phyloP scores from a whole-genome alignment of 2,329 filamentous ascomycete genomes.

The Fusarium tricinctum region DNA sequence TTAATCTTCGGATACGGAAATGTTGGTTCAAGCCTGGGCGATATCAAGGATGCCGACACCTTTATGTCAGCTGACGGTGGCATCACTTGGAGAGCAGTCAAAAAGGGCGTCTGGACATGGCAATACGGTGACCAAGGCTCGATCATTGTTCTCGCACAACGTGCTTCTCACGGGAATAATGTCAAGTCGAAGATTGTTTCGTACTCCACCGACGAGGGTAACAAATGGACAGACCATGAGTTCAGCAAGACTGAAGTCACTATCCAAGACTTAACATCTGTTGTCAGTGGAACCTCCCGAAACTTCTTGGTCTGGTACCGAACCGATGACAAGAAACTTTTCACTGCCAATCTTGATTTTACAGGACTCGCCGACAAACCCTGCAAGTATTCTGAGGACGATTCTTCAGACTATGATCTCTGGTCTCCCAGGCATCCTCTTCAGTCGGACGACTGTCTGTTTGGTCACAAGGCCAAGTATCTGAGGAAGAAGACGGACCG shows the following conservation, averaged over 20 bases:
- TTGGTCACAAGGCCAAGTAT: slow-evolving; percentile 91
- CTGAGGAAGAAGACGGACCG: slow-evolving; percentile 87
- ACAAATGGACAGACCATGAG: slow-evolving; percentile 80
- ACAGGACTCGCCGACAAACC: slow-evolving; percentile 79
- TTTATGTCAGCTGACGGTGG: slow-evolving; percentile 95
- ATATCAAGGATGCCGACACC: slow-evolving; percentile 81
- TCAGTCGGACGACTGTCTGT: slow-evolving; percentile 84
- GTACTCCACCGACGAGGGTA: slow-evolving; percentile 86
- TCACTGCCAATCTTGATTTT: slow-evolving; percentile 91
- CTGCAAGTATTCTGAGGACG: slow-evolving; percentile 77
- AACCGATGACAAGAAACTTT: slow-evolving; percentile 67
- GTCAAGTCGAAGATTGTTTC: slow-evolving; percentile 77
- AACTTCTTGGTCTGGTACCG: slow-evolving; percentile 94
- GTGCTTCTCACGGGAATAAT: slow-evolving; percentile 74
- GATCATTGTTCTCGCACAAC: slow-evolving; percentile 87
- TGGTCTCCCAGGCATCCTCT: slow-evolving; percentile 91
- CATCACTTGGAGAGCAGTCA: slow-evolving; percentile 85
- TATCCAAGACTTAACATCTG: slow-evolving; percentile 85
- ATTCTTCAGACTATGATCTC: slow-evolving; percentile 78
- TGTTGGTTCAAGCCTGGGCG: slow-evolving; percentile 78
- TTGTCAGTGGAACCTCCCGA: slow-evolving; percentile 88
- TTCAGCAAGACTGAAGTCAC: slow-evolving; percentile 80
- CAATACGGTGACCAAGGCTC: slow-evolving; percentile 96
- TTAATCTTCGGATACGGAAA: slow-evolving; percentile 94
- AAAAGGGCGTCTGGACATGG: slow-evolving; percentile 92